Conservation (phyloP, 2,329 filamentous ascomycete genomes). For the Colletotrichum australisinense region DNA sequence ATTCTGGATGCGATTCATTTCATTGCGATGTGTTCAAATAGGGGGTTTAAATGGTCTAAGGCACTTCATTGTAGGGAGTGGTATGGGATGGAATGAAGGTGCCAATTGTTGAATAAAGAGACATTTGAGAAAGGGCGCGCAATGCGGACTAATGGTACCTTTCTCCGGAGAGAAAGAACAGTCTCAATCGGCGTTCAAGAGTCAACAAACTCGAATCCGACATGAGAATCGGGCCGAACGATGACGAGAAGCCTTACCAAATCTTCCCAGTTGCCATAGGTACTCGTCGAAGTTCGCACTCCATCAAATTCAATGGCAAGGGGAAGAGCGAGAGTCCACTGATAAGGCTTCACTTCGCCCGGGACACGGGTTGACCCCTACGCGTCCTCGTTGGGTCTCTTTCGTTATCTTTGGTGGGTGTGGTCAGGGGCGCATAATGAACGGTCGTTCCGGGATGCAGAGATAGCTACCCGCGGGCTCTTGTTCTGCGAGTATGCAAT, state of each 20-base stretch:
- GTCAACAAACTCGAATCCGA: not conserved
- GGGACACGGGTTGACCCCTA: not conserved
- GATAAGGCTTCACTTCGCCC: not conserved
- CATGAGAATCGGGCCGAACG: not conserved
- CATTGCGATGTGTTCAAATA: not conserved
- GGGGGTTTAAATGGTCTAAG: not conserved
- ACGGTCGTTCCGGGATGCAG: not conserved
- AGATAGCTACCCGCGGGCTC: not conserved
- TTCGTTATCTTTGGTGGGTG: conserved; percentile 7
- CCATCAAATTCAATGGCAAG: not conserved
- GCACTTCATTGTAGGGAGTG: not conserved
- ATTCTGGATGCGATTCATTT: not conserved
- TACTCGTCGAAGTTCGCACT: not conserved
- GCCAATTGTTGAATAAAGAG: no score
- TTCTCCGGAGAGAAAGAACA: not conserved
- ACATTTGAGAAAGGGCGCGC: no score
- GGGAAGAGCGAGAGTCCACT: not conserved
- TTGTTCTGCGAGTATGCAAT: not conserved
- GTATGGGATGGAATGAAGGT: no score
- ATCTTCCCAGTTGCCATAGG: not conserved
- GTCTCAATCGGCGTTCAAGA: not conserved
- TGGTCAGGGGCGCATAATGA: conserved; percentile 2
- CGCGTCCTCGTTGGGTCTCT: not conserved
- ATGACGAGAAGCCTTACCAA: not conserved
- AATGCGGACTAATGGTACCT: no score